phyloP scores from a whole-genome alignment of 352 stramenopile genomes.

The Phytophthora tubulina region DNA sequence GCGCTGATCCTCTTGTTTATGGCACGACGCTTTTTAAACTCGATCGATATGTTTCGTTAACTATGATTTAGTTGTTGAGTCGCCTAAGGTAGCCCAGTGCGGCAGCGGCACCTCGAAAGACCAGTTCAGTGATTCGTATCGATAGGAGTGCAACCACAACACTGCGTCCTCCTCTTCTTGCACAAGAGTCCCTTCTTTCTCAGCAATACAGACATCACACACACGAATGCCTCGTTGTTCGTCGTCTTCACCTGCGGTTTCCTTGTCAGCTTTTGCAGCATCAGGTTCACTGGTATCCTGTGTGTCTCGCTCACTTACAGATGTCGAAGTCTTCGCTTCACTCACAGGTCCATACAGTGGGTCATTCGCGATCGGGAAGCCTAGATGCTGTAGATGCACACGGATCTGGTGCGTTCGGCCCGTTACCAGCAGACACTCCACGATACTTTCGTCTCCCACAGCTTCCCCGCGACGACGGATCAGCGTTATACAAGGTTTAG shows the following conservation, averaged over 20 bases:
- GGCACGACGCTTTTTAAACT: not conserved
- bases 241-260: slow-evolving; percentile 8
- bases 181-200: not conserved
- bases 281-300: not conserved
- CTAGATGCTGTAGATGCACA: slow-evolving; percentile 91
- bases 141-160: slow-evolving; percentile 68
- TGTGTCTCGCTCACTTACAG: not conserved
- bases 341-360: slow-evolving; percentile 87
- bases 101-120: slow-evolving; percentile 56
- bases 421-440: slow-evolving; percentile 92
- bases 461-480: slow-evolving; percentile 40
- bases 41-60: not conserved
- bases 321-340: not conserved
- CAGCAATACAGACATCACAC: slow-evolving; percentile 26
- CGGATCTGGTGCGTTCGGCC: slow-evolving; percentile 97
- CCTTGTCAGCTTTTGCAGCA: not conserved
- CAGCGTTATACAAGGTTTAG: slow-evolving; percentile 56
- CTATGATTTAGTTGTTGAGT: not conserved
- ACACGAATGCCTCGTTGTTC: slow-evolving; percentile 34
- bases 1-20: not conserved
- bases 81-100: slow-evolving; percentile 37
- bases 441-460: slow-evolving; percentile 64
- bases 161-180: slow-evolving; percentile 18
- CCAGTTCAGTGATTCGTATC: slow-evolving; percentile 52
- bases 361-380: slow-evolving; percentile 94